phyloP scores from a whole-genome alignment of 2,329 filamentous ascomycete genomes.

The Fusarium sp. region DNA sequence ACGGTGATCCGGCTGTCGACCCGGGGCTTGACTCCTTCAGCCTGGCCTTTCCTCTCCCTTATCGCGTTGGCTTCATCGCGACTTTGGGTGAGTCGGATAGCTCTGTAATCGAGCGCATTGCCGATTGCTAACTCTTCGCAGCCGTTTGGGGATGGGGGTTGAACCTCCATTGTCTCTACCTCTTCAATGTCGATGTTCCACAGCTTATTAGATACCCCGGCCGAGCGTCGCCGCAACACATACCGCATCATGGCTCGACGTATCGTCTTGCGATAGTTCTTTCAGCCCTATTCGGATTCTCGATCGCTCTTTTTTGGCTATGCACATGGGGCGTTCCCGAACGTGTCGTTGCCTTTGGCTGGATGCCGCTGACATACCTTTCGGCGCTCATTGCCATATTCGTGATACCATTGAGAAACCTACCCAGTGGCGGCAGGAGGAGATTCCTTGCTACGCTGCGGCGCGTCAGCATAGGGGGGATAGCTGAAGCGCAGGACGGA shows the following conservation, averaged over 20 bases:
- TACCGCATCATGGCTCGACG: conserved; percentile 81
- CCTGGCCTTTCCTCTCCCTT: conserved; percentile 86
- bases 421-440: conserved; percentile 76
- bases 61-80: conserved; percentile 85
- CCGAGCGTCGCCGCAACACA: conserved; percentile 75
- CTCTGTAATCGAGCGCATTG: background rate
- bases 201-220: conserved; percentile 86
- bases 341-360: conserved; percentile 81
- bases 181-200: conserved; percentile 86
- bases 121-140: conserved; percentile 51
- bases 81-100: conserved; percentile 74
- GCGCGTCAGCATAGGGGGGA: conserved; percentile 83
- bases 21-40: conserved; percentile 84
- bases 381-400: conserved; percentile 77
- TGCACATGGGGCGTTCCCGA: conserved; percentile 76
- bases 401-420: conserved; percentile 74
- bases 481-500: conserved; percentile 86
- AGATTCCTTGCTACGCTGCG: conserved; percentile 80
- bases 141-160: conserved; percentile 95
- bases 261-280: conserved; percentile 87
- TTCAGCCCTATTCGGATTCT: conserved; percentile 75
- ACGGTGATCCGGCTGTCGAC: conserved; percentile 78
- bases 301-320: conserved; percentile 84
- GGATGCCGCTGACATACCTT: conserved; percentile 87
- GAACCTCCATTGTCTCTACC: conserved; percentile 87